Base-by-base conservation (phyloP, 331 rosid species). In the Cydonia oblonga region DNA sequence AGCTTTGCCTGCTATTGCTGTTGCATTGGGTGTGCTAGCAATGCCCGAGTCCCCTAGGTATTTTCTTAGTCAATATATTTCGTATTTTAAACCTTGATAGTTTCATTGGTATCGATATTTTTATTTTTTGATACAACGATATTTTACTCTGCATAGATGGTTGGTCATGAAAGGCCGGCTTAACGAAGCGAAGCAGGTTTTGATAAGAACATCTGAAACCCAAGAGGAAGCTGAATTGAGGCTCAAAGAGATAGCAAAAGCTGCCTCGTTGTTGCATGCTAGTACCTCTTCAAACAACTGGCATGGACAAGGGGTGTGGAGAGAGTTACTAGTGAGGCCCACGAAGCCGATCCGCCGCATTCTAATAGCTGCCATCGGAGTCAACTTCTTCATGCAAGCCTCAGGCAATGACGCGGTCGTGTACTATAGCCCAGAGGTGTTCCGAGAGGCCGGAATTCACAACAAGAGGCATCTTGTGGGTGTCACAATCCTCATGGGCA, bases 11-110 rank as follows among this genome's bases (percentile, higher is more conserved):
- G 92, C 98, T 2, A n/a, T 86, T 33, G 75, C 64, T 0, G 91
- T 92, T 2, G 88, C 88, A 0, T 22, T 85, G 26, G 91, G 91
- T 6, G 89, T 92, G 22, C 35, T 82, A 9, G 81, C 89, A 44
- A 88, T 92, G 98, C 98, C 97, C 0, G 97, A 92, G 69, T 90
- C 97, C 15, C 98, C 98, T 19, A 81, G 90, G 18, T 92, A 14
- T 40, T 11, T 40, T 40, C 15, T 40, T 40, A 40, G 15, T 40
- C 15, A 38, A 38, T 38, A 9, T 12, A 2, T 29, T 13, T 29
- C 32, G 28, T 25, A 25, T 25, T 26, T 25, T 18, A 18, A 4
- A 44, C 7, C 2, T 25, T 14, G 35, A 26, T 60, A 14, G 13
- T 56, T 19, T 0, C 22, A 11, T 0, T 19, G 57, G 13, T n/a